Conservation (phyloP, 2,329 filamentous ascomycete genomes). For the Gnomoniopsis sp. region DNA sequence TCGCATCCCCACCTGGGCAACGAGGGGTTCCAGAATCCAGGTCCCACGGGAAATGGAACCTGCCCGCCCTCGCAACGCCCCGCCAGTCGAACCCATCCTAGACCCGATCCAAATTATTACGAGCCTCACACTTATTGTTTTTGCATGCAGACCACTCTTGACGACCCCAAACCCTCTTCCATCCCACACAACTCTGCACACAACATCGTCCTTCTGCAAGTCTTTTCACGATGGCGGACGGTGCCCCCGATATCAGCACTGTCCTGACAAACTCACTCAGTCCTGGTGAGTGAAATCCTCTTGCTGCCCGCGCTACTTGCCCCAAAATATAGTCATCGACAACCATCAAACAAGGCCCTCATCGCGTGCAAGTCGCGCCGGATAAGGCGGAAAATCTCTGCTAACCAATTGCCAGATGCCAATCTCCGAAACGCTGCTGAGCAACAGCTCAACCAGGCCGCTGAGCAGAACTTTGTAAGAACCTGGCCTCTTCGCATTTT, state of each 20-base stretch:
- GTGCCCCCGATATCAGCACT: constrained; percentile 84
- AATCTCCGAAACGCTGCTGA: constrained; percentile 86
- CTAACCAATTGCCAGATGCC: constrained; percentile 63
- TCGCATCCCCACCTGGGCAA: neutral
- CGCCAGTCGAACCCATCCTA: constrained; percentile 5
- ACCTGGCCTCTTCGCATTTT: constrained; percentile 21
- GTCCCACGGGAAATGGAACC: constrained; percentile 9
- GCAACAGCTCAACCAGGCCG: constrained; percentile 87
- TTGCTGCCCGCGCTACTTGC: constrained; percentile 8
- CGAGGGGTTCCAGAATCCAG: constrained; percentile 10
- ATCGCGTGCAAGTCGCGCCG: constrained; percentile 14
- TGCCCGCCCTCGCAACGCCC: constrained; percentile 12
- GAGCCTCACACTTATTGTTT: constrained; percentile 18
- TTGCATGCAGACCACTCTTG: constrained; percentile 14
- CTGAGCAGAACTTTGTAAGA: constrained; percentile 90
- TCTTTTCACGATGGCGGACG: constrained; percentile 59
- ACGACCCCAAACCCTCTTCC: constrained; percentile 11
- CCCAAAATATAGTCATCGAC: constrained; percentile 1
- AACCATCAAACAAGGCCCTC: constrained; percentile 13
- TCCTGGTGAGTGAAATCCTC: constrained; percentile 63
- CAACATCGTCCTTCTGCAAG: constrained; percentile 7
- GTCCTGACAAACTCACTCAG: constrained; percentile 97
- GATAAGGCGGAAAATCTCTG: constrained; percentile 16
- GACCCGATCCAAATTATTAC: constrained; percentile 14
- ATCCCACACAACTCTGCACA: constrained; percentile 26